These are phyloP conservation scores for Phytophthora colocasiae DNA, from an alignment of 352 stramenopile species.

Conservation along the genomic window DNA sequence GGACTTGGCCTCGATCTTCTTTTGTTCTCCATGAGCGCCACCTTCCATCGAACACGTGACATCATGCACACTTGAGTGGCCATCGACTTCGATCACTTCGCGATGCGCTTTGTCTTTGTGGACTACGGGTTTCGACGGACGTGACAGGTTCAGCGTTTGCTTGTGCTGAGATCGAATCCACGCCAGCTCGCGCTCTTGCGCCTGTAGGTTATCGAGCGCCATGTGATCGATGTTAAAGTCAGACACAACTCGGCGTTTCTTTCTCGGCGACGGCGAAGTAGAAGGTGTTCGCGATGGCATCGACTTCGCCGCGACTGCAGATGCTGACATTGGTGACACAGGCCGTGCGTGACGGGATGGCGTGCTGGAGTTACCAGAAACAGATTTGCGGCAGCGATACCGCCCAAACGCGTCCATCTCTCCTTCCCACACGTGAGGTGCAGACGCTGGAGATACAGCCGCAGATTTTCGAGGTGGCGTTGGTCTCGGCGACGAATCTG, in stretches of 20 bases:
- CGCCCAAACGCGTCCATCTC: slow-evolving; percentile 13
- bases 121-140: slow-evolving; percentile 1
- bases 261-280: slow-evolving; percentile 24
- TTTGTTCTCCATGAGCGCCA: not conserved
- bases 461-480: slow-evolving; percentile 14
- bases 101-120: slow-evolving; percentile 17
- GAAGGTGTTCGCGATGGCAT: not conserved
- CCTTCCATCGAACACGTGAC: slow-evolving; percentile 1
- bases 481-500: slow-evolving; percentile 14
- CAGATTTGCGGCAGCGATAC: slow-evolving; percentile 27
- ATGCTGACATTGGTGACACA: not conserved
- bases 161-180: slow-evolving; percentile 40
- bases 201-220: slow-evolving; percentile 44
- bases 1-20: slow-evolving; percentile 1
- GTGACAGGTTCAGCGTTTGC: slow-evolving; percentile 18
- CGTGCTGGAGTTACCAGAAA: not conserved
- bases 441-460: not conserved
- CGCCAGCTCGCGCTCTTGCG: slow-evolving; percentile 51
- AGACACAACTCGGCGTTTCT: slow-evolving; percentile 23
- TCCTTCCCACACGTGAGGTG: slow-evolving; percentile 4
- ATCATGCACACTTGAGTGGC: slow-evolving; percentile 23
- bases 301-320: slow-evolving; percentile 4
- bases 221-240: slow-evolving; percentile 37
- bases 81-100: slow-evolving; percentile 23
- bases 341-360: not conserved